These are phyloP conservation scores for Thermochaetoides thermophila DNA, from an alignment of 495 filamentous ascomycete species.

Conservation along the genomic window DNA sequence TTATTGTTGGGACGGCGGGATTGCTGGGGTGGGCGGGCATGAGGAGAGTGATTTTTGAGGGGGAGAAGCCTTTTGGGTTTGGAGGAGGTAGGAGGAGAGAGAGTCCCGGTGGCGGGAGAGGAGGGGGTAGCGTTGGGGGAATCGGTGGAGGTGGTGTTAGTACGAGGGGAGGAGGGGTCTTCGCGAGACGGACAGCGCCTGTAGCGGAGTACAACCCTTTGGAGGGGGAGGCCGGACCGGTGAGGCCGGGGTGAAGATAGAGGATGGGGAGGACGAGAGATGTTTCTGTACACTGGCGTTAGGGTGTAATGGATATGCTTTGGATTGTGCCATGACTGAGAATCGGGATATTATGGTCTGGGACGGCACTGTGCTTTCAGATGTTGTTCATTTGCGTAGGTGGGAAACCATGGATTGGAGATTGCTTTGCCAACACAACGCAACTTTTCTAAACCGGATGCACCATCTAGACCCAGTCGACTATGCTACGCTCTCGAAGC, in stretches of 20 bases:
- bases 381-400: no score
- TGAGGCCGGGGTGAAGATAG: background rate
- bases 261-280: background rate
- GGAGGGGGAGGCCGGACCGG: no score
- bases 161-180: background rate
- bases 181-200: no score
- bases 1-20: slow-evolving; percentile 75
- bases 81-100: background rate
- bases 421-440: no score
- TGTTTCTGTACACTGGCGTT: background rate
- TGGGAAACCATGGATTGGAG: no score
- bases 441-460: no score
- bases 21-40: slow-evolving; percentile 67
- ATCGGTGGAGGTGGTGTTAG: slow-evolving; percentile 1
- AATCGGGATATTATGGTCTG: no score
- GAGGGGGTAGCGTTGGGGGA: background rate
- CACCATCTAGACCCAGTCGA: no score
- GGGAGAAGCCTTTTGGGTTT: background rate
- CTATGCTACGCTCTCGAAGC: no score
- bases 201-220: slow-evolving; percentile 12
- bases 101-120: background rate
- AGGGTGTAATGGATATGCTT: no score
- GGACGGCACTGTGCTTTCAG: no score
- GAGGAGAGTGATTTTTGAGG: slow-evolving; percentile 20
- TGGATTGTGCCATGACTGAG: no score